Conservation (phyloP, 2,329 filamentous ascomycete species). For the Thielaviopsis ethacetica region DNA sequence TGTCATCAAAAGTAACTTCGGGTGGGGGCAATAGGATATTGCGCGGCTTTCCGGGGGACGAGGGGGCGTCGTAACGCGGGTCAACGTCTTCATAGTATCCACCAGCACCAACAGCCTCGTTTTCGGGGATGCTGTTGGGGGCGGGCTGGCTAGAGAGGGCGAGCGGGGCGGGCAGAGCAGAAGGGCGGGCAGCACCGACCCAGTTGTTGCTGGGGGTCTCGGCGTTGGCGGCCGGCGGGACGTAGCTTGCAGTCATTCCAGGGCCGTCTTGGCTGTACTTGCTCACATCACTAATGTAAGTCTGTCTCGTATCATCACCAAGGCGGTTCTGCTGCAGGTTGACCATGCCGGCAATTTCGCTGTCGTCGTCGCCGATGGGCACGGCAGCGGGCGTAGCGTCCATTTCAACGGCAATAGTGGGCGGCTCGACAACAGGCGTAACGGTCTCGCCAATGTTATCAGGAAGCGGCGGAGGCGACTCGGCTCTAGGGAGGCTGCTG, state of each 20-base stretch:
- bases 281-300: constrained; percentile 49
- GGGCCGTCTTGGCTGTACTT: constrained; percentile 48
- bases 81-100: constrained; percentile 89
- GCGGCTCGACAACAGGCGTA: constrained; percentile 16
- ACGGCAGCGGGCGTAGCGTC: constrained; percentile 42
- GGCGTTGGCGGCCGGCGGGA: background rate
- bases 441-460: constrained; percentile 37
- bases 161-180: constrained; percentile 23
- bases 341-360: constrained; percentile 58
- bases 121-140: constrained; percentile 1
- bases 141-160: background rate
- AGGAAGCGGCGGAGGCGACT: constrained; percentile 46
- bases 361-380: constrained; percentile 45
- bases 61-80: constrained; percentile 46
- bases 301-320: constrained; percentile 16
- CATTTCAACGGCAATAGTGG: constrained; percentile 46
- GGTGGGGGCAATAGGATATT: constrained; percentile 15
- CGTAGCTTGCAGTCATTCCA: background rate
- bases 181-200: constrained; percentile 23
- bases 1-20: constrained; percentile 42
- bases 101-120: constrained; percentile 11
- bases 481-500: constrained; percentile 35
- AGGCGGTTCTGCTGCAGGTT: constrained; percentile 43
- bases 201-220: background rate
- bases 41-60: background rate